Conservation (phyloP, 2,329 filamentous ascomycete genomes). For the Ophiocordyceps camponoti-rufipedis region DNA sequence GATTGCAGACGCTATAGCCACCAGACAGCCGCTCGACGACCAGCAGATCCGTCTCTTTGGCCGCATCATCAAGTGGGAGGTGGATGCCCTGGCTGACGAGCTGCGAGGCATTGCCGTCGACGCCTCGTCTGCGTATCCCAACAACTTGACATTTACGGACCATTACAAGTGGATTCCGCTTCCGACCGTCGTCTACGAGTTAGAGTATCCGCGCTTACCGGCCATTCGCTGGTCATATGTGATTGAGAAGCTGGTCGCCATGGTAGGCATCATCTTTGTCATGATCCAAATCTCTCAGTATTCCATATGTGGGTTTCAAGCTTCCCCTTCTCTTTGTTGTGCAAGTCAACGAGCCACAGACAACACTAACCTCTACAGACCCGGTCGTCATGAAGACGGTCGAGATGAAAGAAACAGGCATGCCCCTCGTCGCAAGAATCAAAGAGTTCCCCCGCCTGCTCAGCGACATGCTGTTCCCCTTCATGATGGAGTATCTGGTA, state of each 20-base stretch:
- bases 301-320: conserved; percentile 38
- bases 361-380: conserved; percentile 16
- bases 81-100: conserved; percentile 45
- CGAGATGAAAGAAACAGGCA: conserved; percentile 46
- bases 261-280: conserved; percentile 54
- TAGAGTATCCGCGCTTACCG: conserved; percentile 54
- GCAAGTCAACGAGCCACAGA: background rate
- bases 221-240: conserved; percentile 59
- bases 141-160: conserved; percentile 46
- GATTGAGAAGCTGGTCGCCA: conserved; percentile 50
- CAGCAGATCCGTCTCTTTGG: conserved; percentile 47
- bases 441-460: conserved; percentile 56
- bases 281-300: conserved; percentile 67
- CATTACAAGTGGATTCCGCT: conserved; percentile 58
- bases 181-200: conserved; percentile 63
- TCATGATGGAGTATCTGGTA: conserved; percentile 58
- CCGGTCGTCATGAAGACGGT: conserved; percentile 52
- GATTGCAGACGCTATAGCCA: conserved; percentile 43
- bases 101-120: conserved; percentile 42
- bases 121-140: conserved; percentile 38
- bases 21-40: conserved; percentile 36
- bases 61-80: conserved; percentile 46
- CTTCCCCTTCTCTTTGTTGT: too few species aligned
- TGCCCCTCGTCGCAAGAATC: conserved; percentile 42
- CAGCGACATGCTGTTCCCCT: conserved; percentile 58